Conservation (phyloP, 495 filamentous ascomycete species). For the Daldinia vernicosa region DNA sequence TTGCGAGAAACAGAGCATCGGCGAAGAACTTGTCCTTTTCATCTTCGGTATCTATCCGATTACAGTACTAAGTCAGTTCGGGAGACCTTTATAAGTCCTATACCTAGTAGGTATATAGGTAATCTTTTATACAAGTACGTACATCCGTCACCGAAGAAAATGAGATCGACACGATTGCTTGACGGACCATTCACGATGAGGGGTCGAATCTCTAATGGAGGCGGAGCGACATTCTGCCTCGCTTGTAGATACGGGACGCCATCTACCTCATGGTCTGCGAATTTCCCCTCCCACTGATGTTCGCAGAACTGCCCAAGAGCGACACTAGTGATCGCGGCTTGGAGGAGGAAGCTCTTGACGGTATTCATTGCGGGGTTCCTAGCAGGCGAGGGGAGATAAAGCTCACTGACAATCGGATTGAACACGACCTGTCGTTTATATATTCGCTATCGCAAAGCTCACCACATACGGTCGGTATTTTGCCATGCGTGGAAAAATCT, state of each 20-base stretch:
- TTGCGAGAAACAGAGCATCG: slow-evolving; percentile 39
- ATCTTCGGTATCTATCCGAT: slow-evolving; percentile 32
- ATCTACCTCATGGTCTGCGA: slow-evolving; percentile 26
- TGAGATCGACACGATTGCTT: slow-evolving; percentile 40
- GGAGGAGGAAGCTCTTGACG: slow-evolving; percentile 25
- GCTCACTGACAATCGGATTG: not conserved
- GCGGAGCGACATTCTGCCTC: slow-evolving; percentile 30
- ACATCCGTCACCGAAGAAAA: slow-evolving; percentile 45
- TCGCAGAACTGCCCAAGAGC: slow-evolving; percentile 39
- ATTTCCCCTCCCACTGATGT: slow-evolving; percentile 42
- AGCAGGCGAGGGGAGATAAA: not conserved
- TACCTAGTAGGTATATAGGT: not conserved
- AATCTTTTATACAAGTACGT: slow-evolving; percentile 3
- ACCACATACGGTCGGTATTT: not conserved
- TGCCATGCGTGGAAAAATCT: slow-evolving; percentile 2
- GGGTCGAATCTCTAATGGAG: slow-evolving; percentile 41
- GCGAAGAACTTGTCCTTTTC: slow-evolving; percentile 45
- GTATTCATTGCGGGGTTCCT: slow-evolving; percentile 14
- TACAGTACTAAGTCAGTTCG: slow-evolving; percentile 5
- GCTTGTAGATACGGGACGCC: slow-evolving; percentile 27
- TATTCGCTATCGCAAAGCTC: not conserved
- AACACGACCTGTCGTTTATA: slow-evolving; percentile 4
- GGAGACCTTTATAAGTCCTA: not conserved
- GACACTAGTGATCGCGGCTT: not conserved
- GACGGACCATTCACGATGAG: slow-evolving; percentile 43